Conservation (phyloP, 257 asterid genomes). For the Thymus quinquecostatus region DNA sequence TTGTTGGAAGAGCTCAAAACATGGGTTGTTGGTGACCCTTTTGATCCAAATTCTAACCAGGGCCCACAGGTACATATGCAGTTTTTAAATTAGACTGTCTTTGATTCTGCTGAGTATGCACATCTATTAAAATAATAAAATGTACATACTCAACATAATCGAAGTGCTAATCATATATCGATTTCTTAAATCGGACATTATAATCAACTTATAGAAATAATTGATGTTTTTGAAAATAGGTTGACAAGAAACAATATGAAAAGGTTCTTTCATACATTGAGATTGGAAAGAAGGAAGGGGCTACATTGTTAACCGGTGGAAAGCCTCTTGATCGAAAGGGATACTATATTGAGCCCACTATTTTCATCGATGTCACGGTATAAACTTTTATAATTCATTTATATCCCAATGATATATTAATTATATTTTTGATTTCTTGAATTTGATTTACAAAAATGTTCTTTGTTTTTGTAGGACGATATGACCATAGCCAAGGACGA, state of each 20-base stretch:
- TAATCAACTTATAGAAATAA: too few species aligned
- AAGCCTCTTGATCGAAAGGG: constrained; percentile 59
- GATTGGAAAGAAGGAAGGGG: constrained; percentile 66
- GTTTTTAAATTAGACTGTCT: too few species aligned
- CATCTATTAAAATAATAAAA: background rate
- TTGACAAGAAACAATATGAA: constrained; percentile 59
- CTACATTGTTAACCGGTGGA: constrained; percentile 65
- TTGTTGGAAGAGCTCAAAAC: constrained; percentile 52
- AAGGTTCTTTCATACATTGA: constrained; percentile 61
- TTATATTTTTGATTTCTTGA: too few species aligned
- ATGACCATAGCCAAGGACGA: constrained; percentile 72
- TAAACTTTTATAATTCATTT: background rate
- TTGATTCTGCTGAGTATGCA: too few species aligned
- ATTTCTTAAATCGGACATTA: too few species aligned
- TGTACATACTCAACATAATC: too few species aligned
- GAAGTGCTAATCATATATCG: too few species aligned
- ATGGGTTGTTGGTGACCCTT: constrained; percentile 85
- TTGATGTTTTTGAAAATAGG: constrained; percentile 34
- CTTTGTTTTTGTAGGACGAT: constrained; percentile 45
- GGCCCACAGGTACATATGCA: constrained; percentile 67
- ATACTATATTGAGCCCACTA: constrained; percentile 67
- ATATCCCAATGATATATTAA: too few species aligned
- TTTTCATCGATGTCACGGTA: constrained; percentile 70
- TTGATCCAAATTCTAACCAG: constrained; percentile 59
- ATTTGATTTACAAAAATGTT: background rate